Percentiles rank a stretch among this genome's conserved stretches.
Evolutionary conservation across 1,284 basidiomycete genomes (phyloP).

Genomic region (Rhodotorula sp.): DNA sequence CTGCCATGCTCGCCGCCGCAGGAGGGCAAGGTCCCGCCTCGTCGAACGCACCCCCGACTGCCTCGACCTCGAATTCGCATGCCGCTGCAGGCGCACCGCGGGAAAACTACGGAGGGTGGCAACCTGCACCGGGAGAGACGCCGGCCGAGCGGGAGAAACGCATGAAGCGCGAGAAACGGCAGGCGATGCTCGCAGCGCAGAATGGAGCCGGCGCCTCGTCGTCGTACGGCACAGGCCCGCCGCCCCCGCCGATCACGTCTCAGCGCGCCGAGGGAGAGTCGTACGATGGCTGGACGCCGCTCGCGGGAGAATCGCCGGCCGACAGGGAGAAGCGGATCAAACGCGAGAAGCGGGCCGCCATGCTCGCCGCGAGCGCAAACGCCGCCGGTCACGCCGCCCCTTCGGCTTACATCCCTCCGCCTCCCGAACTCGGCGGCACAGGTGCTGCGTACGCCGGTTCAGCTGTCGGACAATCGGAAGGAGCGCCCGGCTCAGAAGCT

Average conservation of each 20-base stretch:
- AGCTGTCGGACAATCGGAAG: neutral
- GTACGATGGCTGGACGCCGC: slow-evolving; percentile 30
- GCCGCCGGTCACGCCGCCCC: neutral
- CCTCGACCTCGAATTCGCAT: neutral
- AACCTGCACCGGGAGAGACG: slow-evolving; percentile 24
- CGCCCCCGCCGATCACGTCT: neutral
- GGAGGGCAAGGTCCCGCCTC: neutral
- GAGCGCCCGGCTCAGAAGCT: neutral
- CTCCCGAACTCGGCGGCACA: neutral
- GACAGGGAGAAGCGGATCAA: slow-evolving; percentile 39
- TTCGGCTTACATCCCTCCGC: slow-evolving; percentile 14
- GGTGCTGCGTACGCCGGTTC: neutral
- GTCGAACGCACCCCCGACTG: neutral
- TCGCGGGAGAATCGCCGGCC: slow-evolving; percentile 26
- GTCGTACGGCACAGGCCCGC: slow-evolving; percentile 1
- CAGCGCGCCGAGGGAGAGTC: slow-evolving; percentile 7
- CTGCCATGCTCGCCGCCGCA: slow-evolving; percentile 9
- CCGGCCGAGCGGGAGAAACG: slow-evolving; percentile 35
- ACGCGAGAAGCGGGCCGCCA: slow-evolving; percentile 33
- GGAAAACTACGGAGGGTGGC: slow-evolving; percentile 24
- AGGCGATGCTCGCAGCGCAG: slow-evolving; percentile 3
- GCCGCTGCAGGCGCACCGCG: neutral
- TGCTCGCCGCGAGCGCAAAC: slow-evolving; percentile 14
- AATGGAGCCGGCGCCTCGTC: neutral
- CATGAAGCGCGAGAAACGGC: slow-evolving; percentile 33